These are phyloP conservation scores for Nemania bipapillata DNA, from an alignment of 2,329 filamentous ascomycete genomes.

Conservation along the genomic window DNA sequence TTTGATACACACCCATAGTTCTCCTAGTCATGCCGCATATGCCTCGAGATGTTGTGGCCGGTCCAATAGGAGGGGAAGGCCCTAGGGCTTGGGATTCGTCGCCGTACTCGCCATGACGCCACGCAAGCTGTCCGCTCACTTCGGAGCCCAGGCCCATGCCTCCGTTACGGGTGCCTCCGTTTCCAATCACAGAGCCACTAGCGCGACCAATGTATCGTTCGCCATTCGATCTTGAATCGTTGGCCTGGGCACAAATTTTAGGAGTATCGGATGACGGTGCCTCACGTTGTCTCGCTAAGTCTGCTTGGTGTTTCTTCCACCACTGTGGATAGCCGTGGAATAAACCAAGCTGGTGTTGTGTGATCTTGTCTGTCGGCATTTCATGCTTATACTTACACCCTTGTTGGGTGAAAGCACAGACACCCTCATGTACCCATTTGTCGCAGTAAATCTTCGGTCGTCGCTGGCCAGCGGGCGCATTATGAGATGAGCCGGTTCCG, in stretches of 20 bases:
- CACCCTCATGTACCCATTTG: conserved; percentile 87
- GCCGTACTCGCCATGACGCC: conserved; percentile 37
- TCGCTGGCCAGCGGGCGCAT: conserved; percentile 34
- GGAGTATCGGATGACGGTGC: conserved; percentile 15
- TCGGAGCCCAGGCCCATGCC: conserved; percentile 19
- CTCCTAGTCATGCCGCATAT: conserved; percentile 31
- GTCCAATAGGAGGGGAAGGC: conserved; percentile 16
- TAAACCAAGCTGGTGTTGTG: conserved; percentile 76
- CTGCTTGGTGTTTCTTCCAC: conserved; percentile 67
- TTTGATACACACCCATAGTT: conserved; percentile 37
- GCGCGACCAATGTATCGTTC: conserved; percentile 16
- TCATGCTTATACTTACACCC: conserved; percentile 92
- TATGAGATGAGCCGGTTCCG: conserved; percentile 9
- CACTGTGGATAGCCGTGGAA: conserved; percentile 70
- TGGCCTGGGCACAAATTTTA: conserved; percentile 2
- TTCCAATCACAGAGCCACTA: conserved; percentile 14
- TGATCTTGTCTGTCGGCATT: conserved; percentile 77
- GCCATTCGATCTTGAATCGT: not conserved
- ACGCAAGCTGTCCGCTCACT: conserved; percentile 31
- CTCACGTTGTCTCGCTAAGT: conserved; percentile 54
- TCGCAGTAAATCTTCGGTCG: conserved; percentile 80
- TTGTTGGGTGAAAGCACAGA: conserved; percentile 85
- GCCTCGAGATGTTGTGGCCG: conserved; percentile 16
- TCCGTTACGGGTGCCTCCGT: conserved; percentile 14
- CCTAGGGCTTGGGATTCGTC: conserved; percentile 34